Evolutionary conservation across 345 rosid species (phyloP).

Genomic region (Acer saccharum): DNA sequence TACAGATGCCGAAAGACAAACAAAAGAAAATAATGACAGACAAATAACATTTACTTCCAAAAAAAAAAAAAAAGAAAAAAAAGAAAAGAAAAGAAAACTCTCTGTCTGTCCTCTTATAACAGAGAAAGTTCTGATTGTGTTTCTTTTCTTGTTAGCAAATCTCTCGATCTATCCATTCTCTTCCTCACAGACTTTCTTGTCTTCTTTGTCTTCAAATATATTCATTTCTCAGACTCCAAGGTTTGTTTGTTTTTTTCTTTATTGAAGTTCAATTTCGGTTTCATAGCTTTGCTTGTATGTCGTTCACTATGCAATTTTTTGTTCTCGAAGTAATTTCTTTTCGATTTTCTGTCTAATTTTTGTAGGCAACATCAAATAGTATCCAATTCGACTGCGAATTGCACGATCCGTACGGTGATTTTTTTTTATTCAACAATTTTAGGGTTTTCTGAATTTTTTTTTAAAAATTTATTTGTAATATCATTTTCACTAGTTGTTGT

Average conservation of each 20-base stretch:
- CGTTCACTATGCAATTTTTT: neutral
- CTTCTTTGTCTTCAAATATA: slow-evolving; percentile 13
- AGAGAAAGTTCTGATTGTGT: slow-evolving; percentile 59
- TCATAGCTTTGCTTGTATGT: neutral
- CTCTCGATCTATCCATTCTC: slow-evolving; percentile 36
- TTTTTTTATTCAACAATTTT: neutral
- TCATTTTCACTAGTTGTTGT: slow-evolving; percentile 5
- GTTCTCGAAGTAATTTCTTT: neutral
- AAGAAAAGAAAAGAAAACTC: neutral
- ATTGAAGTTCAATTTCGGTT: neutral
- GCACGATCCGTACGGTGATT: neutral
- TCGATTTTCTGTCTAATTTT: neutral
- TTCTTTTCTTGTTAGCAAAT: slow-evolving; percentile 36
- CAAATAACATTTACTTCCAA: neutral
- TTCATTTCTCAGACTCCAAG: slow-evolving; percentile 15
- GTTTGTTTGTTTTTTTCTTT: slow-evolving; percentile 16
- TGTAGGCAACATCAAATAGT: neutral
- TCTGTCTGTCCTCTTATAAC: slow-evolving; percentile 18
- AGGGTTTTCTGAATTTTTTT: neutral
- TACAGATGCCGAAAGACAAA: slow-evolving; percentile 19
- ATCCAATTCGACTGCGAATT: neutral
- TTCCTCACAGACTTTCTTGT: neutral
- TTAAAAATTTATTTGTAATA: neutral
- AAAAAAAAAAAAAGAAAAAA: neutral
- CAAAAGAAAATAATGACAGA: slow-evolving; percentile 4